phyloP scores from a whole-genome alignment of 768 basidiomycete genomes.

The Tylopilus felleus region DNA sequence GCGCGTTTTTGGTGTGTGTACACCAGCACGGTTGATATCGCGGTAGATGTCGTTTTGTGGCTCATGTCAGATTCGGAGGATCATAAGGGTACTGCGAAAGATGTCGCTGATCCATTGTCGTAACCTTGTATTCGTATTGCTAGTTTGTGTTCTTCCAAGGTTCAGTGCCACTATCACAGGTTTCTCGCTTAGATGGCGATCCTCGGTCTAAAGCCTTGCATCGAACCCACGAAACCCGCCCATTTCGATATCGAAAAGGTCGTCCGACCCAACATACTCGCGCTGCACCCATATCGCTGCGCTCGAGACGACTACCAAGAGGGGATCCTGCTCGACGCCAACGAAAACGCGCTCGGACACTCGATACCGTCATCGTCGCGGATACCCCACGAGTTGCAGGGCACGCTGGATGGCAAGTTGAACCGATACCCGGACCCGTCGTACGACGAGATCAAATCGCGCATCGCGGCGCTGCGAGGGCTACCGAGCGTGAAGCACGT shows the following conservation, averaged over 20 bases:
- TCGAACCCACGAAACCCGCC: conserved; percentile 49
- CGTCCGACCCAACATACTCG: conserved; percentile 91
- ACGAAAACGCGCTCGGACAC: conserved; percentile 94
- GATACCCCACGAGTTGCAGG: conserved; percentile 35
- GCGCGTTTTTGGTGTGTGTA: too few relatives aligned
- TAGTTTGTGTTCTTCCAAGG: too few relatives aligned
- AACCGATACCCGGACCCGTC: conserved; percentile 95
- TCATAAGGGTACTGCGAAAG: too few relatives aligned
- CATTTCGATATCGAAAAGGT: conserved; percentile 85
- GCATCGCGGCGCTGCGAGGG: conserved; percentile 69
- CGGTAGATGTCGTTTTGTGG: too few relatives aligned
- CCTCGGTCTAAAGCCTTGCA: conserved; percentile 51
- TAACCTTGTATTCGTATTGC: too few relatives aligned
- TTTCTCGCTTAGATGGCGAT: conserved; percentile 51
- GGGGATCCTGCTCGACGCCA: conserved; percentile 93
- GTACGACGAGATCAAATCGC: conserved; percentile 71
- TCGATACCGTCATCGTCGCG: conserved; percentile 50
- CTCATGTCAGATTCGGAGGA: too few relatives aligned
- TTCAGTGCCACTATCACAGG: too few relatives aligned
- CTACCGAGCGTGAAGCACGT: conserved; percentile 65
- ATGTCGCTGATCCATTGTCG: too few relatives aligned
- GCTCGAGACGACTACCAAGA: conserved; percentile 93
- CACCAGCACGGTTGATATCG: too few relatives aligned
- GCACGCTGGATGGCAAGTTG: conserved; percentile 49
- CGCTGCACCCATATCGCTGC: conserved; percentile 90